phyloP scores from a whole-genome alignment of 1,139 yeast species.

The Hemisphaericaspora xylanilytica region DNA sequence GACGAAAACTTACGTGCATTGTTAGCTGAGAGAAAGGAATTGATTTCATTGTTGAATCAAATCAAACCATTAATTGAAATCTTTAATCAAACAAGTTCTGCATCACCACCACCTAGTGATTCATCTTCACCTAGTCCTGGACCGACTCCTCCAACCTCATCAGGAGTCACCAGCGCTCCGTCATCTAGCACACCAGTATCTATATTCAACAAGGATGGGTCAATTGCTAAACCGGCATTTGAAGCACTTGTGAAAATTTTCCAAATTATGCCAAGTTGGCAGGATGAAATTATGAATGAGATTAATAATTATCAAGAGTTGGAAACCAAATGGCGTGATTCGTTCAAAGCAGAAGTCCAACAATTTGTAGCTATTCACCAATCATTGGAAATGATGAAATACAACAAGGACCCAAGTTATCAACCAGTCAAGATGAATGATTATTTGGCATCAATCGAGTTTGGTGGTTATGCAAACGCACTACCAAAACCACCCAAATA shows the following conservation, averaged over 20 bases:
- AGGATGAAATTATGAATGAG: conserved; percentile 31
- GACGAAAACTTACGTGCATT: conserved; percentile 27
- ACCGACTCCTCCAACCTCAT: conserved; percentile 1
- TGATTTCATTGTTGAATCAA: conserved; percentile 17
- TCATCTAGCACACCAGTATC: conserved; percentile 9
- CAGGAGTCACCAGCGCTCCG: conserved; percentile 2
- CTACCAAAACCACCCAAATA: conserved; percentile 24
- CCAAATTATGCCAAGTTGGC: conserved; percentile 36
- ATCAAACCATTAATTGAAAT: conserved; percentile 30
- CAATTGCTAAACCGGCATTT: conserved; percentile 26
- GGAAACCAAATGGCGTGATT: conserved; percentile 35
- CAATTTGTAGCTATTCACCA: conserved; percentile 33
- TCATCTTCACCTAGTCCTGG: conserved; percentile 10
- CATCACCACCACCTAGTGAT: conserved; percentile 8
- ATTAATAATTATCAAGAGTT: conserved; percentile 26
- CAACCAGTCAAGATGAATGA: conserved; percentile 36
- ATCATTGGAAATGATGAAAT: conserved; percentile 31
- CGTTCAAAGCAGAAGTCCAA: conserved; percentile 31
- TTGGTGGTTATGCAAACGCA: conserved; percentile 41
- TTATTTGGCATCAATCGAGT: conserved; percentile 40
- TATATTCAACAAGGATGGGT: conserved; percentile 34
- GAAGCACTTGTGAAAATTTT: conserved; percentile 28
- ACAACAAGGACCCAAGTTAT: conserved; percentile 26
- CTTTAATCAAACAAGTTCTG: conserved; percentile 20
- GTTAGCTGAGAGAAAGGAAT: conserved; percentile 27